Base-by-base conservation (phyloP, 805 yeast genomes). In the Priceomyces medius region DNA sequence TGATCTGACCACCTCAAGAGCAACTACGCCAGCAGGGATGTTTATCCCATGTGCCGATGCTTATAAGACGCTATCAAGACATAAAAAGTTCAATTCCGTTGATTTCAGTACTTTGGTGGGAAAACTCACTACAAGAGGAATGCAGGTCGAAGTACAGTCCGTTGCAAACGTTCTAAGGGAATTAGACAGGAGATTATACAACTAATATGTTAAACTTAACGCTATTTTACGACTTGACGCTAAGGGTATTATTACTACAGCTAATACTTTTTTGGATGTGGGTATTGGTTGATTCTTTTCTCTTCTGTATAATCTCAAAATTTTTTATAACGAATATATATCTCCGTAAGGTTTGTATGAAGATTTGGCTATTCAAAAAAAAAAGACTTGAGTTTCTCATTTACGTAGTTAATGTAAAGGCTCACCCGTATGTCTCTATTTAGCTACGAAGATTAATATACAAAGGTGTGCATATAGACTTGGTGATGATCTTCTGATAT, bases 31-130 rank as follows among this genome's bases (percentile, higher is more conserved):
- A 54, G 28, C 53, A 2, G 78, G 68, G 37, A 77, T 80, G 53
- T 89, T 80, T 49, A 87, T 89, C 36, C 95, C 97, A 2, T 85
- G 93, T 56, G 81, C 90, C 10, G 96, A 89, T 54, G 96, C 97
- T 0, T 89, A 88, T 64, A 85, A 83, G 62, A 87, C 96, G 2
- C 73, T 90, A 38, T 81, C 90, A 23, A 71, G 95, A 43, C 96
- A 88, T 60, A 83, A 84, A 54, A 79, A 81, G 50, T 88, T 88
- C 64, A 76, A 78, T 43, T 70, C 79, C 6, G 87, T 83, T 14
- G 93, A 87, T 47, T 80, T 88, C 55, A 78, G 85, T 41, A 77
- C 81, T 2, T 68, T 88, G 46, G 89, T 88, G 3, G 85, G 85
- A 10, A 79, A 83, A 51, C 72, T 88, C 49, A 80, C 84, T 21